Conservation (phyloP, 2,329 filamentous ascomycete genomes). For the Botrytis squamosa region DNA sequence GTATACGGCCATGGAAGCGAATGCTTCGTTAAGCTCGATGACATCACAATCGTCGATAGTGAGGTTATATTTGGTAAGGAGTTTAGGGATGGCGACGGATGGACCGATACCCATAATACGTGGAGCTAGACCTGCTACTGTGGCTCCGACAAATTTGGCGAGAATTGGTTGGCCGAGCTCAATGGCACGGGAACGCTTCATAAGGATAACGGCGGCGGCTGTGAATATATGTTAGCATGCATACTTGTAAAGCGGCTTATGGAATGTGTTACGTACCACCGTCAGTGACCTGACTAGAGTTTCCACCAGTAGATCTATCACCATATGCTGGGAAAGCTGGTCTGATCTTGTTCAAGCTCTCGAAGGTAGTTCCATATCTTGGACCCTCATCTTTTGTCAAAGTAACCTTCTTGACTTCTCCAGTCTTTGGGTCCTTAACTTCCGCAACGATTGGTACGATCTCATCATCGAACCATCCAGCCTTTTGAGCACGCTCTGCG, state of each 20-base stretch:
- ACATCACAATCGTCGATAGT: constrained; percentile 81
- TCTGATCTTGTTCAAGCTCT: constrained; percentile 79
- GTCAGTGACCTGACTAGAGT: constrained; percentile 92
- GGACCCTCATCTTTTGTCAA: constrained; percentile 88
- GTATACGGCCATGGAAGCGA: constrained; percentile 97
- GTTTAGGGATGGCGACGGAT: constrained; percentile 73
- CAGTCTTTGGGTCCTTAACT: constrained; percentile 80
- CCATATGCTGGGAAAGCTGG: constrained; percentile 90
- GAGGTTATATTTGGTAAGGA: constrained; percentile 76
- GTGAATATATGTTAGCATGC: not conserved
- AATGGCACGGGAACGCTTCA: constrained; percentile 89
- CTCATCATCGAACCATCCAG: constrained; percentile 89
- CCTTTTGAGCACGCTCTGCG: constrained; percentile 87
- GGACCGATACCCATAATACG: constrained; percentile 96
- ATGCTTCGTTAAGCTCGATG: constrained; percentile 95
- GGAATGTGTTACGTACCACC: constrained; percentile 55
- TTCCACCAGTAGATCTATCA: constrained; percentile 82
- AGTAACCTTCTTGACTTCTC: constrained; percentile 73
- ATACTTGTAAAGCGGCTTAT: not conserved
- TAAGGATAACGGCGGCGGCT: constrained; percentile 84
- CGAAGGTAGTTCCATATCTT: constrained; percentile 83
- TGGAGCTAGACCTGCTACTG: constrained; percentile 84
- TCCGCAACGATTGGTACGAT: constrained; percentile 83
- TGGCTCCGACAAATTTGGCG: constrained; percentile 91
- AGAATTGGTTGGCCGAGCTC: constrained; percentile 87